Percentiles rank a stretch among this genome's conserved stretches.
These are phyloP conservation scores for Magnusiomyces ingens DNA, from an alignment of 1,139 yeast genomes.

Conservation along the genomic window DNA sequence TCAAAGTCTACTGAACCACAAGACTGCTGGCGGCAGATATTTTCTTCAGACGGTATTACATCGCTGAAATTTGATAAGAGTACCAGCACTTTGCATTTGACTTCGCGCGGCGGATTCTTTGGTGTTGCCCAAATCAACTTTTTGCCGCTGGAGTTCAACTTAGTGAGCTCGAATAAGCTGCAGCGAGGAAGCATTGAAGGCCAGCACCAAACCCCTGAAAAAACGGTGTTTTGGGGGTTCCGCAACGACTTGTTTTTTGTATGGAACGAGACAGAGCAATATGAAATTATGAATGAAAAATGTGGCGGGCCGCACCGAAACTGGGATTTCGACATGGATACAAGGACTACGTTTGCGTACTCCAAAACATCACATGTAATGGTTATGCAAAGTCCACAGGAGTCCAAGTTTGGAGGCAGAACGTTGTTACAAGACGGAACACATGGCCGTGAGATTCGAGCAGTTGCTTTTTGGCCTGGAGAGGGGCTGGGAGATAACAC, in stretches of 20 bases:
- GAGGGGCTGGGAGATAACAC: conserved; percentile 11
- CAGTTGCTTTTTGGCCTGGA: conserved; percentile 29
- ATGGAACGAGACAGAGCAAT: conserved; percentile 75
- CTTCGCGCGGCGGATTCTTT: conserved; percentile 30
- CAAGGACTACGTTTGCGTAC: conserved; percentile 39
- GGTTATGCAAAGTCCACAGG: conserved; percentile 17
- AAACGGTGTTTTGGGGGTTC: conserved; percentile 68
- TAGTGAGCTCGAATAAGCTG: conserved; percentile 55
- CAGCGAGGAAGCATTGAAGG: conserved; percentile 81
- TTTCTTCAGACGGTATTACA: conserved; percentile 15
- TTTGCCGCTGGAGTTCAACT: conserved; percentile 21
- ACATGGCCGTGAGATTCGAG: conserved; percentile 76
- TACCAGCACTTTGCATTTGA: conserved; percentile 19
- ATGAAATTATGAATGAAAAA: conserved; percentile 59
- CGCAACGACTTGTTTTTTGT: conserved; percentile 69
- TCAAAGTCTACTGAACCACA: conserved; percentile 23
- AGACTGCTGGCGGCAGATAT: conserved; percentile 41
- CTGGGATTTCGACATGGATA: conserved; percentile 41
- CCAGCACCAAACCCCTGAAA: conserved; percentile 37
- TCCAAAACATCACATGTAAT: conserved; percentile 42
- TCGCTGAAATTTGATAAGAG: conserved; percentile 11
- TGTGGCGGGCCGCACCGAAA: conserved; percentile 92
- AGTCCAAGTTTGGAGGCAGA: conserved; percentile 24
- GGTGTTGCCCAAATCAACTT: conserved; percentile 8
- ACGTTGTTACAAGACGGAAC: conserved; percentile 49